Conservation (phyloP, 805 yeast genomes). For the Saccharomycopsis lassenensis region DNA sequence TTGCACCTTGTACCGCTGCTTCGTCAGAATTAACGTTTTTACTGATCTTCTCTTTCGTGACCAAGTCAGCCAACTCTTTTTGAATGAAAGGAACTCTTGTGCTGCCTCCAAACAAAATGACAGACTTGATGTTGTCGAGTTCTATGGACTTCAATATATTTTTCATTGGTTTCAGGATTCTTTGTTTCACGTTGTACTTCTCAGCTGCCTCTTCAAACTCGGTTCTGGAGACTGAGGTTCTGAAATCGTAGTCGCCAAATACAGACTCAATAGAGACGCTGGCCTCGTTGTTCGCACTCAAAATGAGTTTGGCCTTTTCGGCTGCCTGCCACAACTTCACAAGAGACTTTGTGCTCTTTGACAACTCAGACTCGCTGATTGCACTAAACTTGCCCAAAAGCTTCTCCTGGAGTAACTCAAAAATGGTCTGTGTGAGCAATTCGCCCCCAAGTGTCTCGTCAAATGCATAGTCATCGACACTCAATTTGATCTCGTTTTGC, state of each 20-base stretch:
- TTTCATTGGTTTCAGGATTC: slow-evolving; percentile 44
- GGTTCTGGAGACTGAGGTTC: slow-evolving; percentile 53
- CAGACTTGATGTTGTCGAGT: slow-evolving; percentile 40
- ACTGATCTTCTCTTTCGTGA: slow-evolving; percentile 42
- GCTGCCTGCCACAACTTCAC: slow-evolving; percentile 71
- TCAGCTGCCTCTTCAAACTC: slow-evolving; percentile 58
- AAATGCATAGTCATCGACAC: slow-evolving; percentile 61
- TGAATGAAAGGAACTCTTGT: slow-evolving; percentile 86
- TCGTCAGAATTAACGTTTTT: slow-evolving; percentile 94
- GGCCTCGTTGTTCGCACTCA: slow-evolving; percentile 83
- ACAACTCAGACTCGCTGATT: slow-evolving; percentile 29
- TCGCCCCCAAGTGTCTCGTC: slow-evolving; percentile 70
- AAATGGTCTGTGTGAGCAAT: slow-evolving; percentile 52
- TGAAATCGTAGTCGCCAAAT: slow-evolving; percentile 64
- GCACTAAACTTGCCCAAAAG: slow-evolving; percentile 39
- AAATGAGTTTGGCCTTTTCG: slow-evolving; percentile 76
- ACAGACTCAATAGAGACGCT: slow-evolving; percentile 67
- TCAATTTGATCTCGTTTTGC: slow-evolving; percentile 43
- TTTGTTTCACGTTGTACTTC: slow-evolving; percentile 28
- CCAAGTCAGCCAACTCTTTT: slow-evolving; percentile 38
- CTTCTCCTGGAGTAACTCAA: slow-evolving; percentile 46
- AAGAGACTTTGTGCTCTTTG: slow-evolving; percentile 41
- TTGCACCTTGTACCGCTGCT: slow-evolving; percentile 81
- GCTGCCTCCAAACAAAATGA: slow-evolving; percentile 83
- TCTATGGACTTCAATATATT: slow-evolving; percentile 33